Conservation (phyloP, 1,139 yeast species). For the Blastobotrys proliferans region DNA sequence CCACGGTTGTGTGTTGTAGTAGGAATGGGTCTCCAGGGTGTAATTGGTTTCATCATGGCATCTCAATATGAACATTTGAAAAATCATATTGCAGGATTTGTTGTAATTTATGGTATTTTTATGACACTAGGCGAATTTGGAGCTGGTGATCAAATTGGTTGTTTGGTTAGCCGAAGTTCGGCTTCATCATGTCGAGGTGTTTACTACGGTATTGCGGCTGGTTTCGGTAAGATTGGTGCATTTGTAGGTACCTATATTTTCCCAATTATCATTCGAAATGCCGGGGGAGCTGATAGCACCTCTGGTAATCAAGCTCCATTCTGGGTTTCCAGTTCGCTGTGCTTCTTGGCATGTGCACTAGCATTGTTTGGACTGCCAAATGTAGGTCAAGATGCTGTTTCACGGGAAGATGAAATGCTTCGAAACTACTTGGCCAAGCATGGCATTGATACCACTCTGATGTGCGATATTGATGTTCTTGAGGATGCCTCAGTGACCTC, state of each 20-base stretch:
- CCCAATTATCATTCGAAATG: slow-evolving; percentile 56
- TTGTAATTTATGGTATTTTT: slow-evolving; percentile 83
- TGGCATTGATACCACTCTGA: slow-evolving; percentile 32
- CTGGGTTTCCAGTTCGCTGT: slow-evolving; percentile 73
- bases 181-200: slow-evolving; percentile 89
- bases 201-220: slow-evolving; percentile 89
- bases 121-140: slow-evolving; percentile 88
- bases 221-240: slow-evolving; percentile 87
- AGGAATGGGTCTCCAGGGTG: slow-evolving; percentile 71
- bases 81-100: slow-evolving; percentile 68
- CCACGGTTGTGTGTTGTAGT: slow-evolving; percentile 71
- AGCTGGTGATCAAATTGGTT: slow-evolving; percentile 89
- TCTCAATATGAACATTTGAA: slow-evolving; percentile 55
- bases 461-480: slow-evolving; percentile 26
- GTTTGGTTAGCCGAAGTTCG: slow-evolving; percentile 79
- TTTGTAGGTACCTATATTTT: slow-evolving; percentile 86
- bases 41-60: slow-evolving; percentile 85
- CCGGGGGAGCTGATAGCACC: slow-evolving; percentile 44
- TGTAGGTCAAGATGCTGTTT: slow-evolving; percentile 78
- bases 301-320: slow-evolving; percentile 71
- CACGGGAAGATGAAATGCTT: slow-evolving; percentile 71
- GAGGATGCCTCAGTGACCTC: background rate
- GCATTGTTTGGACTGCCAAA: slow-evolving; percentile 73
- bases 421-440: slow-evolving; percentile 49
- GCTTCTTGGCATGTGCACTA: slow-evolving; percentile 64